A percentile compares a stretch with the other conserved stretches of the same genome.
Conservation (phyloP, 2,329 filamentous ascomycete species). For the Pezicula neosporulosa region DNA sequence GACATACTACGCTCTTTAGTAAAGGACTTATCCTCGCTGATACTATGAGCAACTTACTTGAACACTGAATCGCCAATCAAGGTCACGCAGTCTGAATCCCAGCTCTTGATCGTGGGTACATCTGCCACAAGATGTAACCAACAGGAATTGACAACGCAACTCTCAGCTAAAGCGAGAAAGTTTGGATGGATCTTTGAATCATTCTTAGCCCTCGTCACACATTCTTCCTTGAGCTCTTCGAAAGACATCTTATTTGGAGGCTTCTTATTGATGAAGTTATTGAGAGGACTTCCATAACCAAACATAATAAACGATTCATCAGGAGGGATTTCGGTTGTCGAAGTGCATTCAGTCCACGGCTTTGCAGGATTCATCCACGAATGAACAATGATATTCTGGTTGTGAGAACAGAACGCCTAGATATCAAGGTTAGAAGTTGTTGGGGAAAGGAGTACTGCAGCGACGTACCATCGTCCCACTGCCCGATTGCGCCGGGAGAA, state of each 20-base stretch:
- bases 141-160: conserved; percentile 15
- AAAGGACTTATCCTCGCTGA: not conserved
- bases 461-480: conserved; percentile 17
- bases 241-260: conserved; percentile 12
- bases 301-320: conserved; percentile 28
- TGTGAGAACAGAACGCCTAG: conserved; percentile 18
- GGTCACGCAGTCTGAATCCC: conserved; percentile 19
- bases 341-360: conserved; percentile 17
- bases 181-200: conserved; percentile 14
- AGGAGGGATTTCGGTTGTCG: conserved; percentile 14
- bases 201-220: conserved; percentile 10
- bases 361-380: conserved; percentile 22
- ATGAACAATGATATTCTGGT: conserved; percentile 24
- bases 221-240: conserved; percentile 21
- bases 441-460: not conserved
- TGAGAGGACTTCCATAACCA: conserved; percentile 17
- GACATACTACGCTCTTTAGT: conserved; percentile 17
- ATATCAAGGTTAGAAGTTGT: not conserved
- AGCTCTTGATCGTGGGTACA: conserved; percentile 17
- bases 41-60: conserved; percentile 12
- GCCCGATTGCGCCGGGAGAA: conserved; percentile 12
- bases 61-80: conserved; percentile 24
- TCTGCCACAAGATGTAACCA: conserved; percentile 19
- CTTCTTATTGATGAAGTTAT: conserved; percentile 20
- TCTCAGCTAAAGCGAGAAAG: conserved; percentile 16